These are phyloP conservation scores for Rhinocladiella similis DNA, from an alignment of 2,329 filamentous ascomycete species.

Conservation along the genomic window DNA sequence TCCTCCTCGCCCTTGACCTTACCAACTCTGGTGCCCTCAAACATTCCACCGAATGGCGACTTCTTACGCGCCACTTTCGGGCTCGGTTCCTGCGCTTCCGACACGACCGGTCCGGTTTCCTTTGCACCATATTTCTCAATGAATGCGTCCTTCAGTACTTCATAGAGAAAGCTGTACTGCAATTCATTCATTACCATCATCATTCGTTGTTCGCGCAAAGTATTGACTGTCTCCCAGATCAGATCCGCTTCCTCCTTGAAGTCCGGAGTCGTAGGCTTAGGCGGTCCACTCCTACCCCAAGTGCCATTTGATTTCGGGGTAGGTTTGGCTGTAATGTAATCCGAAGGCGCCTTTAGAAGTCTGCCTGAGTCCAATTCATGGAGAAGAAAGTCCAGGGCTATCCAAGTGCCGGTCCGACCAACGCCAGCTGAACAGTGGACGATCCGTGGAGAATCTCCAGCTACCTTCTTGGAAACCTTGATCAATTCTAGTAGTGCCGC, in stretches of 20 bases:
- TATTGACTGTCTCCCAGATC: conserved; percentile 76
- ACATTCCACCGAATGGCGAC: conserved; percentile 17
- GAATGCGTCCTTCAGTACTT: conserved; percentile 74
- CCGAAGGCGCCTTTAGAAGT: conserved; percentile 45
- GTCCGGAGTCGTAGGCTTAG: conserved; percentile 35
- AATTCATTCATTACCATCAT: conserved; percentile 91
- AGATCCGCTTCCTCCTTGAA: conserved; percentile 59
- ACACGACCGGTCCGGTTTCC: conserved; percentile 22
- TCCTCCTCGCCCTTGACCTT: conserved; percentile 15
- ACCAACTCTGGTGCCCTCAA: conserved; percentile 3
- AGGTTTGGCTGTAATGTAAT: neutral
- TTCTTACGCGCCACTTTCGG: conserved; percentile 24
- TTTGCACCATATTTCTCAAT: conserved; percentile 57
- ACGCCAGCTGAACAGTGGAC: conserved; percentile 90
- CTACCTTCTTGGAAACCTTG: conserved; percentile 46
- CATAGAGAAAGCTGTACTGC: conserved; percentile 87
- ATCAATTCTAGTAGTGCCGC: conserved; percentile 54
- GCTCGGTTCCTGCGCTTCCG: conserved; percentile 23
- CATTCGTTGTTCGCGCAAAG: conserved; percentile 80
- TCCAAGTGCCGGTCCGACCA: conserved; percentile 91
- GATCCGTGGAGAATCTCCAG: conserved; percentile 69
- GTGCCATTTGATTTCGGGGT: conserved; percentile 18
- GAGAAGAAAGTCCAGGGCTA: conserved; percentile 89
- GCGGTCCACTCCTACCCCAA: conserved; percentile 24
- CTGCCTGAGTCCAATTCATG: conserved; percentile 76